phyloP scores from a whole-genome alignment of 1,139 yeast species.

The Hemisphaericaspora subhashii region DNA sequence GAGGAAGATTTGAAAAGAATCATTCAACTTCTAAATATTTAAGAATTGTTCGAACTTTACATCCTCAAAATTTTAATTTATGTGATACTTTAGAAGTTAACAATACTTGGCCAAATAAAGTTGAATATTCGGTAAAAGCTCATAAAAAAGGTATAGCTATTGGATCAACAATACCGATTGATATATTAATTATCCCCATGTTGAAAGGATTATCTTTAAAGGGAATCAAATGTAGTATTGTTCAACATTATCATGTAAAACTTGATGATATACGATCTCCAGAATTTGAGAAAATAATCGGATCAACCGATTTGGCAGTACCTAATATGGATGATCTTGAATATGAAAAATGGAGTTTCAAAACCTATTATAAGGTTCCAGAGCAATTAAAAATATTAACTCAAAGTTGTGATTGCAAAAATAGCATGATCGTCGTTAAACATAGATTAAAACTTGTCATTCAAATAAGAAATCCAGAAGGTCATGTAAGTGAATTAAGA shows the following conservation, averaged over 20 bases:
- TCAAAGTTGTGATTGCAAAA: constrained; percentile 55
- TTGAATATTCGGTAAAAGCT: constrained; percentile 61
- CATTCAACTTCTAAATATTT: constrained; percentile 33
- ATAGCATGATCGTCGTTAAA: constrained; percentile 52
- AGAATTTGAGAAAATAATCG: constrained; percentile 42
- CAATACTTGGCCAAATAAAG: constrained; percentile 63
- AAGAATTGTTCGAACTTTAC: constrained; percentile 49
- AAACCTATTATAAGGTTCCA: constrained; percentile 52
- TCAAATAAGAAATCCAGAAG: constrained; percentile 57
- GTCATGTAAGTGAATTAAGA: constrained; percentile 66
- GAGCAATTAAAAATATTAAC: constrained; percentile 50
- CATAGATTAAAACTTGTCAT: constrained; percentile 61
- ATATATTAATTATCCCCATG: constrained; percentile 57
- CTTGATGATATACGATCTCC: constrained; percentile 39
- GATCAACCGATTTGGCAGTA: constrained; percentile 28
- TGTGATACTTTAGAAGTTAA: constrained; percentile 59
- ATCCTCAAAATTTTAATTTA: constrained; percentile 49
- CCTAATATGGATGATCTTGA: constrained; percentile 29
- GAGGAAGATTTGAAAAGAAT: constrained; percentile 50
- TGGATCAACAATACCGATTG: constrained; percentile 56
- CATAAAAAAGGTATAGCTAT: constrained; percentile 60
- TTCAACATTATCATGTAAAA: constrained; percentile 49
- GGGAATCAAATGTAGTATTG: constrained; percentile 47
- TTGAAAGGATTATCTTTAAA: constrained; percentile 54
- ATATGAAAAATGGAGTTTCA: constrained; percentile 53